These are phyloP conservation scores for Sporisorium sorghi DNA, from an alignment of 1,284 basidiomycete genomes.

Conservation along the genomic window DNA sequence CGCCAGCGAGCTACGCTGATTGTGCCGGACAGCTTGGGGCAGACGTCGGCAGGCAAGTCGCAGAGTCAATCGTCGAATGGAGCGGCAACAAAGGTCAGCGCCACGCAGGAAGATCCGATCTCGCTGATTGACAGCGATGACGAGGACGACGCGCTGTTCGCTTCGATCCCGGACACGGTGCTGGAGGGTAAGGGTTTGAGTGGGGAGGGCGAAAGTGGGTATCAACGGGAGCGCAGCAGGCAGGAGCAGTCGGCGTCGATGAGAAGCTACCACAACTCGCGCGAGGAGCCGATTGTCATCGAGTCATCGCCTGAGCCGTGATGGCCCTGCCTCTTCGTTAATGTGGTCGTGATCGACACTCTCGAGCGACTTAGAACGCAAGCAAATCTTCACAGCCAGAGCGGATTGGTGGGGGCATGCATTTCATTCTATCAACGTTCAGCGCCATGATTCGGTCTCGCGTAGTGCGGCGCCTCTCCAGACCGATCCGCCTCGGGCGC, in stretches of 20 bases:
- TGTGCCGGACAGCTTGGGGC: slow-evolving; percentile 14
- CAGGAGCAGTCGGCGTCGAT: neutral
- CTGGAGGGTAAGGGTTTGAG: neutral
- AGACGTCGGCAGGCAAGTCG: slow-evolving; percentile 10
- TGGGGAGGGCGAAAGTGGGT: neutral
- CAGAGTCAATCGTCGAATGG: slow-evolving; percentile 11
- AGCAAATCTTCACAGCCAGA: neutral
- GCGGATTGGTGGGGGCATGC: neutral
- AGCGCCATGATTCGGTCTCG: neutral
- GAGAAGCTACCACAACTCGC: slow-evolving; percentile 2
- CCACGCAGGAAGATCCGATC: slow-evolving; percentile 25
- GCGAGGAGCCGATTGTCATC: slow-evolving; percentile 45
- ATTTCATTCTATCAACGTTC: slow-evolving; percentile 12
- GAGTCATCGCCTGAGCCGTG: slow-evolving; percentile 43
- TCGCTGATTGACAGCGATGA: slow-evolving; percentile 43
- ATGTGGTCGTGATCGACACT: neutral
- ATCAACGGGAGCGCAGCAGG: neutral
- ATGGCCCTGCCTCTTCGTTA: neutral
- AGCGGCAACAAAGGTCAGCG: neutral
- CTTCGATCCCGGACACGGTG: slow-evolving; percentile 1
- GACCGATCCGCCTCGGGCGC: neutral
- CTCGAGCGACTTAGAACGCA: neutral
- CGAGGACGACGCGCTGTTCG: slow-evolving; percentile 24
- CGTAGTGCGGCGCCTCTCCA: neutral
- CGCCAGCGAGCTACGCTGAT: slow-evolving; percentile 7